Base-by-base conservation (phyloP, 441 rosid species). In the Dalechampia spathulata region DNA sequence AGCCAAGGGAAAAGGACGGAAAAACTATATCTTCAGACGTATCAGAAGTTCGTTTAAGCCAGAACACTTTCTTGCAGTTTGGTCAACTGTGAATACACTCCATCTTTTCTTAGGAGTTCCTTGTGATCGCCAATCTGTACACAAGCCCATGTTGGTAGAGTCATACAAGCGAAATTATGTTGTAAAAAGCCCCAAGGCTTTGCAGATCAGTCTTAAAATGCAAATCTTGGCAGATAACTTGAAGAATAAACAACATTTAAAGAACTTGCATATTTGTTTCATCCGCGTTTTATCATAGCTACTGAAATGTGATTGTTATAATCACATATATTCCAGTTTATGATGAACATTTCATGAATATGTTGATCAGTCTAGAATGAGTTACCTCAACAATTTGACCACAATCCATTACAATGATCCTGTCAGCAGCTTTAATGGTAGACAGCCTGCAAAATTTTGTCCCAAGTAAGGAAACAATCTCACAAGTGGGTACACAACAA, bases 401-500 rank as follows among this genome's bases (percentile, higher is more conserved):
- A 23, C 80, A 59, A 49, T 85, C 87, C 94, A 92, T 85, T 61
- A 82, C 96, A 56, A 92, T 87, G 26, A 92, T 88, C 73, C 84
- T 76, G 69, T 89, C 96, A 10, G 96, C 99, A 66, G 86, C 88
- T 71, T 86, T 86, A 47, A 86, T 70, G n/a, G 94, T 92, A 8
- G 96, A 92, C 46, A 92, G 92, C 79, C 96, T 91, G 83, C 57
- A 63, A 49, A 53, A 51, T 63, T 44, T 38, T 2, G 52, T 21
- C 2, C 4, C 26, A 22, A 27, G 51, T 44, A 62, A 22, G 42
- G 67, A 47, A 42, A 62, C 62, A 45, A 11, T 54, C 40, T 52
- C 0, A 43, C 21, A 27, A 45, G 11, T 36, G 1, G 17, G 16
- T 3, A 19, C 43, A 32, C 5, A 55, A 55, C 22, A 37, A 36